Base-by-base conservation (phyloP, 805 yeast species). In the Kodamaea kakaduensis region DNA sequence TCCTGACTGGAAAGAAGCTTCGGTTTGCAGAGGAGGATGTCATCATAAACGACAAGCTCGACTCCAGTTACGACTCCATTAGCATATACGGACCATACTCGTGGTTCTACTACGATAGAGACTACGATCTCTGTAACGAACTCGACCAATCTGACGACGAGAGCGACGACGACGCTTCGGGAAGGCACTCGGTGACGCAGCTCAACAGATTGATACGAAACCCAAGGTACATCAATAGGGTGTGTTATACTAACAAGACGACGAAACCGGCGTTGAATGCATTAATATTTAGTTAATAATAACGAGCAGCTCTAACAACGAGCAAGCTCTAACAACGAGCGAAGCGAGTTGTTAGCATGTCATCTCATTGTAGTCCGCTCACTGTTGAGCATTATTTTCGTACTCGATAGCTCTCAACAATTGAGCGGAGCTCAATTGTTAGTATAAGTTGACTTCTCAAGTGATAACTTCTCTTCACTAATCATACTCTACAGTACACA, bases 51-150 rank as follows among this genome's bases (percentile, higher is more conserved):
- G 20, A 29, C 15, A 32, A 32, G 25, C 9, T 21, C 15, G 14
- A 19, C 5, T 24, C 38, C 15, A 15, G 17, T 14, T 24, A 24
- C 9, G 24, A 18, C 17, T 28, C 29, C n/a, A 28, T 27, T 6
- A 10, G 34, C 17, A 18, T 33, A 13, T 12, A 28, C 8, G 12
- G 37, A 17, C 17, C 30, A 6, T 47, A 37, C 35, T 46, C 58
- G 10, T 60, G 67, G 67, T 40, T 60, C 5, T 52, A 58, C 56
- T 59, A 53, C 40, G 65, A 59, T 12, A 47, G 45, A 28, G 67
- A 60, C 36, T 46, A 43, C 24, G 50, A 51, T 20, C 42, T 52
- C 25, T 34, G 46, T 17, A 38, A 48, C 25, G 51, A 47, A 9
- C 30, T 40, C 25, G 51, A 50, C 6, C 29, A 26, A 12, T 38